Evolutionary conservation across 371 early-diverging fungal species (phyloP).

Genomic region (Rhizoclosmatium hyalinum): DNA sequence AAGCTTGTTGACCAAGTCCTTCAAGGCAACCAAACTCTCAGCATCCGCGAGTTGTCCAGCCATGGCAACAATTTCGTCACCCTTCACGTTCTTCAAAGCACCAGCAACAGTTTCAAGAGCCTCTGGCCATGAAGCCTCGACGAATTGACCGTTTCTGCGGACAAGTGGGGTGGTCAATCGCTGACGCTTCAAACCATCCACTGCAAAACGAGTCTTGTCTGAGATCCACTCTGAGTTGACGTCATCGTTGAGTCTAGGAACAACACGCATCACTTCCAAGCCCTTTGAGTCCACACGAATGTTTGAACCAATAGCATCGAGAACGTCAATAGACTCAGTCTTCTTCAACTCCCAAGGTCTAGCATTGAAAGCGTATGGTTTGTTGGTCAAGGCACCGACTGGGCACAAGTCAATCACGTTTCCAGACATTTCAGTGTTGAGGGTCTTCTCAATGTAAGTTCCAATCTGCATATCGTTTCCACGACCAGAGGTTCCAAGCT

Average conservation of each 20-base stretch:
- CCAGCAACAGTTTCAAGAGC: conserved; percentile 80
- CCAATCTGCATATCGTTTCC: conserved; percentile 98
- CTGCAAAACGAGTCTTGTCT: conserved; percentile 96
- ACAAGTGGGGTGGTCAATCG: conserved; percentile 91
- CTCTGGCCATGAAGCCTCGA: conserved; percentile 84
- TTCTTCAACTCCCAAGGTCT: conserved; percentile 98
- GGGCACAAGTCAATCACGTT: conserved; percentile 98
- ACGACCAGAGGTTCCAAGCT: conserved; percentile 94
- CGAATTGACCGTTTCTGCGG: conserved; percentile 83
- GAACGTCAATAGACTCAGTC: conserved; percentile 94
- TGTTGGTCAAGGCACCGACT: conserved; percentile 96
- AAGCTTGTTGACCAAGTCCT: conserved; percentile 89
- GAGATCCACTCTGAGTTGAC: conserved; percentile 99
- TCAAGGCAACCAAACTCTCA: conserved; percentile 78
- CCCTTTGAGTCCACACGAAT: conserved; percentile 97
- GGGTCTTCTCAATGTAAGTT: conserved; percentile 89
- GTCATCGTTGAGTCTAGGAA: conserved; percentile 94
- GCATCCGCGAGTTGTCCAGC: conserved; percentile 96
- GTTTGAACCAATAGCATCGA: conserved; percentile 93
- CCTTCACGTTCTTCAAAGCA: conserved; percentile 66
- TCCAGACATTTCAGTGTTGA: conserved; percentile 95
- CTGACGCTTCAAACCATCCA: conserved; percentile 94
- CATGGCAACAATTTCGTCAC: conserved; percentile 75
- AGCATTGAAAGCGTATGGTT: conserved; percentile 93
- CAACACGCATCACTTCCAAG: conserved; percentile 93